Conservation (phyloP, 2,329 filamentous ascomycete genomes). For the Metarhizium brunneum region DNA sequence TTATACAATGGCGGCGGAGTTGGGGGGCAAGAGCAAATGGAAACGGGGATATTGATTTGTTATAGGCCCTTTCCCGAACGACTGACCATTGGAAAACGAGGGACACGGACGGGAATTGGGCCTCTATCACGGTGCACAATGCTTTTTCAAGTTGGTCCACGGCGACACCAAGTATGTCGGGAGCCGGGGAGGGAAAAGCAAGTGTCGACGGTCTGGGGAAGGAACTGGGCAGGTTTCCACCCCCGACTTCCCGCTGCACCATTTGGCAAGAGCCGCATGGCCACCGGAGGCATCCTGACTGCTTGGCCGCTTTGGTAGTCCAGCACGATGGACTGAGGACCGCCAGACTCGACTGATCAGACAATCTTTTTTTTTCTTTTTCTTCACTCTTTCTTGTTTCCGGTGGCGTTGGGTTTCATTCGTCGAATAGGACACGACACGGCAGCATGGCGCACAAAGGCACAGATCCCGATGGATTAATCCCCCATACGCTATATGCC, state of each 20-base stretch:
- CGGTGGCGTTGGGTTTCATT: not conserved
- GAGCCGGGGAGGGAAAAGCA: not conserved
- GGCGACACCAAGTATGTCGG: no score
- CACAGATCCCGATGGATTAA: not conserved
- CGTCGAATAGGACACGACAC: not conserved
- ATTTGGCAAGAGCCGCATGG: slow-evolving; percentile 2
- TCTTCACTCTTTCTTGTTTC: not conserved
- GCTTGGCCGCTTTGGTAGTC: not conserved
- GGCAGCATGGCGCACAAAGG: not conserved
- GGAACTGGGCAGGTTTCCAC: not conserved
- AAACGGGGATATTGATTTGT: not conserved
- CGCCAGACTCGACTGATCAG: not conserved
- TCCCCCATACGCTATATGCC: no score
- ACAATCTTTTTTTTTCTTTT: not conserved
- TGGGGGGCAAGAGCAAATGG: not conserved
- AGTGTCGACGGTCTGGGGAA: not conserved
- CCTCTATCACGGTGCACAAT: not conserved
- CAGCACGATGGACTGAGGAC: no score
- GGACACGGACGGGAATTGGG: not conserved
- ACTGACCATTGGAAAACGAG: not conserved
- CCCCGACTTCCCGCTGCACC: not conserved
- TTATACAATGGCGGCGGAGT: not conserved
- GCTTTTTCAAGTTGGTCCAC: not conserved
- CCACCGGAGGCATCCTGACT: not conserved
- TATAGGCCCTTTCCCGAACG: not conserved